phyloP scores from a whole-genome alignment of 257 asterid genomes.

The Salvia rosmarinus region DNA sequence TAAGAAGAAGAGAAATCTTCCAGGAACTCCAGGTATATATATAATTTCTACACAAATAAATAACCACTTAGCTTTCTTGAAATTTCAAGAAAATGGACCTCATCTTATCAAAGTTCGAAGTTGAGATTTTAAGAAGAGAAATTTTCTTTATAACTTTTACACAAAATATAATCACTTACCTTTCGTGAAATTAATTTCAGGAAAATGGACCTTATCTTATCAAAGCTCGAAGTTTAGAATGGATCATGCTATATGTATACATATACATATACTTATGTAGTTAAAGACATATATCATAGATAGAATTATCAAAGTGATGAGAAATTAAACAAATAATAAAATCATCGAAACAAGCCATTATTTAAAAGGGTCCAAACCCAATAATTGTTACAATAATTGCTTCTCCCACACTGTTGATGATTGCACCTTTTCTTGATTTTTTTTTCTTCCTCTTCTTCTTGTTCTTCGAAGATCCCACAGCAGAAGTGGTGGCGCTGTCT shows the following conservation, averaged over 20 bases:
- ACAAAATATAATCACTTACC: background rate
- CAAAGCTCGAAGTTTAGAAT: too few species aligned
- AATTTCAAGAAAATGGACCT: background rate
- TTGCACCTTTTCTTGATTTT: constrained; percentile 50
- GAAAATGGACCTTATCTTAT: background rate
- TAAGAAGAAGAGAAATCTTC: constrained; percentile 55
- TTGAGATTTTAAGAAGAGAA: constrained; percentile 45
- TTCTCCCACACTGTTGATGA: constrained; percentile 41
- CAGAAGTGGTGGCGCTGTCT: constrained; percentile 82
- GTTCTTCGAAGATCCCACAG: constrained; percentile 59
- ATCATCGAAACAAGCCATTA: constrained; percentile 14
- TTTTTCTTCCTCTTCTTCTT: too few species aligned
- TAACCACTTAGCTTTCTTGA: constrained; percentile 5
- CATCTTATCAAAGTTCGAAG: too few species aligned
- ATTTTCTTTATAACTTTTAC: constrained; percentile 22
- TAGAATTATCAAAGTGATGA: background rate
- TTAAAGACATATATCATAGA: too few species aligned
- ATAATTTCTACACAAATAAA: background rate
- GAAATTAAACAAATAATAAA: background rate
- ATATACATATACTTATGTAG: too few species aligned
- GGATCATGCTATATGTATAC: too few species aligned
- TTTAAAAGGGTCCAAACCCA: constrained; percentile 49
- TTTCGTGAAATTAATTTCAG: constrained; percentile 12
- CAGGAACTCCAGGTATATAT: constrained; percentile 58
- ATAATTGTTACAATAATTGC: constrained; percentile 52